Evolutionary conservation across 345 rosid genomes (phyloP).

Genomic region (Hibiscus syriacus): DNA sequence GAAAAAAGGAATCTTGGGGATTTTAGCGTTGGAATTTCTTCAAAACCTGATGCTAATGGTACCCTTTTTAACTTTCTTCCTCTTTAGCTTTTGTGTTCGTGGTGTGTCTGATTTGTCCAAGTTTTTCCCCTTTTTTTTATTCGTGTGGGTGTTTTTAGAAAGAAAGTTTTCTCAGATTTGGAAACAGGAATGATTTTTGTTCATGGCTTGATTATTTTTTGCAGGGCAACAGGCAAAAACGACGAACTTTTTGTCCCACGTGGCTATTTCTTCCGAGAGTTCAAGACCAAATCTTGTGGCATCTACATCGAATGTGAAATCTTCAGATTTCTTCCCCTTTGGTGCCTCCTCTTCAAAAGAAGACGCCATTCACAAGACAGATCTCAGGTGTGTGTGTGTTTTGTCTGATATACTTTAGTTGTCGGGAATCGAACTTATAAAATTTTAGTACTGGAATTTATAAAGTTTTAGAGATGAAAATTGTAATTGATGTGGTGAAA

Average conservation of each 20-base stretch:
- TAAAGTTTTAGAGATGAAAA: too few relatives aligned
- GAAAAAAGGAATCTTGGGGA: constrained; percentile 46
- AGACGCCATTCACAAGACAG: not conserved
- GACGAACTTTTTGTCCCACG: constrained; percentile 25
- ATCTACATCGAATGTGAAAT: too few relatives aligned
- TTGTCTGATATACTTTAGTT: too few relatives aligned
- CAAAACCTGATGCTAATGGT: constrained; percentile 26
- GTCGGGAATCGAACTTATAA: too few relatives aligned
- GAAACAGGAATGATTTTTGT: not conserved
- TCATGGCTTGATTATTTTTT: constrained; percentile 9
- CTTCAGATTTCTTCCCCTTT: constrained; percentile 19
- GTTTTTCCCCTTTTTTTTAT: not conserved
- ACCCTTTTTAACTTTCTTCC: constrained; percentile 1
- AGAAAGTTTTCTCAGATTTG: not conserved
- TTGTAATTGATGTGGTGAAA: too few relatives aligned
- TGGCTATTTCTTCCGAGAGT: constrained; percentile 17
- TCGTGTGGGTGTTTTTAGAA: not conserved
- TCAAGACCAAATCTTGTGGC: too few relatives aligned
- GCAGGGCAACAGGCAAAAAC: constrained; percentile 19
- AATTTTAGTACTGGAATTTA: too few relatives aligned
- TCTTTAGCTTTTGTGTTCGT: too few relatives aligned
- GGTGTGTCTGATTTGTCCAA: not conserved
- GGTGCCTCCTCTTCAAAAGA: constrained; percentile 2
- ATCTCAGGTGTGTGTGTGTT: constrained; percentile 14
- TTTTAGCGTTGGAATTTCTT: constrained; percentile 25